Conservation (phyloP, 345 rosid species). For the Physaria fendleri region DNA sequence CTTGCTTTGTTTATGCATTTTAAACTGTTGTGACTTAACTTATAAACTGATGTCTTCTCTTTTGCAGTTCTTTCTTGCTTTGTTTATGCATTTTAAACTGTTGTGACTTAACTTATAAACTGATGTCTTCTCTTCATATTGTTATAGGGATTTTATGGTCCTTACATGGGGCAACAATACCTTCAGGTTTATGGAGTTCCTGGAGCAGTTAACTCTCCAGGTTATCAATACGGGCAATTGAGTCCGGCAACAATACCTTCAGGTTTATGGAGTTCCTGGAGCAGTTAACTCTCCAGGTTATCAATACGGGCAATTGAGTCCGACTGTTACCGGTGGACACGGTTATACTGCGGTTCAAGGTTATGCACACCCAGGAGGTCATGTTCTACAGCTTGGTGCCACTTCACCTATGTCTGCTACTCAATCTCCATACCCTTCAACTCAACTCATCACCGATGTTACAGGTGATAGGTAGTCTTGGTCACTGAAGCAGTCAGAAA, state of each 20-base stretch:
- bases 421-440: constrained; percentile 71
- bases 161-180: constrained; percentile 72
- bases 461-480: constrained; percentile 68
- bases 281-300: constrained; percentile 49
- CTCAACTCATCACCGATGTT: constrained; percentile 4
- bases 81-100: neutral
- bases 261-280: constrained; percentile 72
- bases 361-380: constrained; percentile 70
- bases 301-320: constrained; percentile 70
- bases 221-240: constrained; percentile 66
- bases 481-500: constrained; percentile 39
- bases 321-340: constrained; percentile 54
- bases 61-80: constrained; percentile 7
- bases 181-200: constrained; percentile 79
- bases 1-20: neutral
- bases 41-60: constrained; percentile 1
- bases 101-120: neutral
- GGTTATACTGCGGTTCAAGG: constrained; percentile 65
- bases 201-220: constrained; percentile 49
- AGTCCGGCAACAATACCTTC: constrained; percentile 81
- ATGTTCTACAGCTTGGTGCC: constrained; percentile 52
- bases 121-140: constrained; percentile 10
- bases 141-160: constrained; percentile 59
- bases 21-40: neutral
- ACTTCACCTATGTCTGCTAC: constrained; percentile 55